Evolutionary conservation across 2,329 filamentous ascomycete species (phyloP).

Genomic region (Hymenoscyphus albidus): DNA sequence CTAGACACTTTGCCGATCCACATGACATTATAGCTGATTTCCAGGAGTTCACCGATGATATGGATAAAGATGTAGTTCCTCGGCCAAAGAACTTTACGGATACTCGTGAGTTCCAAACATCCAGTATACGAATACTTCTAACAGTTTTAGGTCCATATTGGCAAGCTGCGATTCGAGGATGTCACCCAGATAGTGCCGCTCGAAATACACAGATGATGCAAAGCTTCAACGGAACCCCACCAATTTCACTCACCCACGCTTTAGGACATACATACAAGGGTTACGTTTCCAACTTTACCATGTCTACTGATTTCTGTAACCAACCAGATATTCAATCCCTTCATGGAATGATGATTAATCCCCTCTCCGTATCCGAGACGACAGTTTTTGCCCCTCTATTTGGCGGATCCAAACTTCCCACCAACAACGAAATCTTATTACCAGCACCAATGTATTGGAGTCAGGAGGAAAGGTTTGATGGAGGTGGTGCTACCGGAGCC

Average conservation of each 20-base stretch:
- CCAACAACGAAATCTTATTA: constrained; percentile 61
- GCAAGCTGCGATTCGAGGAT: constrained; percentile 55
- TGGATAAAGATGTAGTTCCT: constrained; percentile 29
- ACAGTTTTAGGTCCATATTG: constrained; percentile 46
- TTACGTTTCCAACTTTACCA: constrained; percentile 40
- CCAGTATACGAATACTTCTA: not conserved
- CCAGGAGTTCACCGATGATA: constrained; percentile 39
- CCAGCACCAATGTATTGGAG: constrained; percentile 61
- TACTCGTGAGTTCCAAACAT: constrained; percentile 35
- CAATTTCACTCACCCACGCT: constrained; percentile 46
- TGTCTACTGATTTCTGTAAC: constrained; percentile 46
- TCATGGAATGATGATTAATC: constrained; percentile 51
- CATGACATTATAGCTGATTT: constrained; percentile 46
- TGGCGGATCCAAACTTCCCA: constrained; percentile 55
- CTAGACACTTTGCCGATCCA: constrained; percentile 51
- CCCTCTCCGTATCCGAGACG: constrained; percentile 47
- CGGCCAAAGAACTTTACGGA: constrained; percentile 13
- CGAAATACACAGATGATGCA: constrained; percentile 43
- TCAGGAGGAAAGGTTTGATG: constrained; percentile 54
- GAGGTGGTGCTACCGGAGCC: constrained; percentile 49
- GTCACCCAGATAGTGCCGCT: constrained; percentile 58
- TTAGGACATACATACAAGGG: constrained; percentile 36
- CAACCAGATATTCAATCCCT: constrained; percentile 51
- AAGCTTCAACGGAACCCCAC: constrained; percentile 40
- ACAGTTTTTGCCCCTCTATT: constrained; percentile 56